Evolutionary conservation across 1,284 basidiomycete genomes (phyloP).

Genomic region (Tilletia indica): DNA sequence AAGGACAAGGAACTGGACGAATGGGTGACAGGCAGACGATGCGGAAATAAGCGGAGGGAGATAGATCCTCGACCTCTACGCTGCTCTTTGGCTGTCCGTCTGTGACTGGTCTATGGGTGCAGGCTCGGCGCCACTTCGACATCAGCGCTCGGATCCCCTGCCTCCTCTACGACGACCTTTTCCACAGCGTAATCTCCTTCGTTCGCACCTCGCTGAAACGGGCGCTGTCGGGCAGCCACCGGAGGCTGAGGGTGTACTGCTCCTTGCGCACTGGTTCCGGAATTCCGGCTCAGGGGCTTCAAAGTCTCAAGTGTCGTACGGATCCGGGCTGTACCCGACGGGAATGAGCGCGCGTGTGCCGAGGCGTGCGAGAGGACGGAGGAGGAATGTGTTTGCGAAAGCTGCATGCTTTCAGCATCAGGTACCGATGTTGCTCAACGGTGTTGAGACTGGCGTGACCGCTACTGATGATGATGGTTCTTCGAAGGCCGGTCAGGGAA

Average conservation of each 20-base stretch:
- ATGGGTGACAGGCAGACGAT: no score
- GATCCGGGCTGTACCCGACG: slow-evolving; percentile 56
- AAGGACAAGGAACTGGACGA: no score
- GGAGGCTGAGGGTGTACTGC: slow-evolving; percentile 44
- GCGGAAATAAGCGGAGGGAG: no score
- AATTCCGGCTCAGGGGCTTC: slow-evolving; percentile 51
- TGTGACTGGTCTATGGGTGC: no score
- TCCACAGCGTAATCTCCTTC: slow-evolving; percentile 54
- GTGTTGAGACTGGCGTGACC: neutral
- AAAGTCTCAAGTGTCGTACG: slow-evolving; percentile 56
- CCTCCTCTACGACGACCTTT: slow-evolving; percentile 24
- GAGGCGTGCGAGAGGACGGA: slow-evolving; percentile 43
- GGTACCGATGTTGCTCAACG: slow-evolving; percentile 20
- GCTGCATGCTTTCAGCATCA: neutral
- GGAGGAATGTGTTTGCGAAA: slow-evolving; percentile 20
- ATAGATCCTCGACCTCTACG: slow-evolving; percentile 50
- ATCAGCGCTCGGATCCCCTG: neutral
- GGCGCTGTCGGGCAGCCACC: slow-evolving; percentile 50
- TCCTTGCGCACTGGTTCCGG: slow-evolving; percentile 36
- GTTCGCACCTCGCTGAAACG: slow-evolving; percentile 55
- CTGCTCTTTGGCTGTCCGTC: slow-evolving; percentile 40
- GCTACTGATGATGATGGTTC: neutral
- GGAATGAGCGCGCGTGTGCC: slow-evolving; percentile 49
- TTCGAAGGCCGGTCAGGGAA: no score
- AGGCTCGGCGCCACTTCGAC: slow-evolving; percentile 18